These are phyloP conservation scores for Cryptococcus amylolentus DNA, from an alignment of 1,284 basidiomycete genomes.

Conservation along the genomic window DNA sequence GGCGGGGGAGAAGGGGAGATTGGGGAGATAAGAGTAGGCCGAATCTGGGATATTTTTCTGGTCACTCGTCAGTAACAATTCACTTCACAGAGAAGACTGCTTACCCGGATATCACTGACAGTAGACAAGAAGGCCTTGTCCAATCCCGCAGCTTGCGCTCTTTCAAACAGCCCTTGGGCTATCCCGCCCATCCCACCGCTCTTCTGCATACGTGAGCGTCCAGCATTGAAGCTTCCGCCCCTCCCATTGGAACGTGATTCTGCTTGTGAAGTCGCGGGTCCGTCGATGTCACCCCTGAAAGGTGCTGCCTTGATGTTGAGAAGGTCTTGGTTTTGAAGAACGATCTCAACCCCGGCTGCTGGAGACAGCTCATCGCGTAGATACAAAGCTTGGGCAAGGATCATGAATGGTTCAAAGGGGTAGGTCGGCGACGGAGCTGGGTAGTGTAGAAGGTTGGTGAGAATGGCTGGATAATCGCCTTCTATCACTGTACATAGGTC, in stretches of 20 bases:
- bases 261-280: background rate
- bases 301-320: constrained; percentile 59
- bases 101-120: constrained; percentile 43
- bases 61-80: constrained; percentile 1
- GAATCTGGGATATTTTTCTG: constrained; percentile 77
- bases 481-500: constrained; percentile 62
- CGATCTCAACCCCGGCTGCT: constrained; percentile 66
- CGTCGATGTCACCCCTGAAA: constrained; percentile 1
- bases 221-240: constrained; percentile 6
- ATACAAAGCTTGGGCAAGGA: constrained; percentile 75
- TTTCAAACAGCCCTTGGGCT: constrained; percentile 46
- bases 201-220: background rate
- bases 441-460: constrained; percentile 79
- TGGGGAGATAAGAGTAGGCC: constrained; percentile 43
- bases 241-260: background rate
- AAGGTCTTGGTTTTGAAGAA: constrained; percentile 73
- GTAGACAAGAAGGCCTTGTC: constrained; percentile 49
- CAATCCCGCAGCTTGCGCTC: constrained; percentile 48
- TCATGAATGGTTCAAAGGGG: constrained; percentile 57
- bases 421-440: constrained; percentile 52
- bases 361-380: constrained; percentile 70
- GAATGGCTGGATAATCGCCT: constrained; percentile 75
- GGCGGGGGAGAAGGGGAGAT: constrained; percentile 36
- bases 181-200: constrained; percentile 34
- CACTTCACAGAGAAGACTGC: constrained; percentile 3